These are phyloP conservation scores for Prototheca cutis DNA, from an alignment of 163 green algal species.

Conservation along the genomic window DNA sequence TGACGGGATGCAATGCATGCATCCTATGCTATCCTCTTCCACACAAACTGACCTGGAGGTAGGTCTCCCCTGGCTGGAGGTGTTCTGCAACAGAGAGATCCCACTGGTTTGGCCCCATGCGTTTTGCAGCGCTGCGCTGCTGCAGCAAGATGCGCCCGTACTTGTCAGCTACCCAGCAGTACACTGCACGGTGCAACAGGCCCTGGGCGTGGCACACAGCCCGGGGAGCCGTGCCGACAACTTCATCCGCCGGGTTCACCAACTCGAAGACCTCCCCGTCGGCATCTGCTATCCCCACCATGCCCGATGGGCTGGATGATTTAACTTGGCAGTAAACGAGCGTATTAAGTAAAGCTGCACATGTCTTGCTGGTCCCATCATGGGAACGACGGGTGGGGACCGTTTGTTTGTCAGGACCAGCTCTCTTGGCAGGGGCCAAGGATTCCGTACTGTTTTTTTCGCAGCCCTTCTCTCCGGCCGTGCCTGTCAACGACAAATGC, in stretches of 20 bases:
- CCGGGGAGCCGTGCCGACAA: constrained; percentile 32
- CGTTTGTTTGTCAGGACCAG: too few species aligned
- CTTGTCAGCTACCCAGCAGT: constrained; percentile 48
- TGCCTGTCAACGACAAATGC: too few species aligned
- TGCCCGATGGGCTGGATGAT: background rate
- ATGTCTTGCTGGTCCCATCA: too few species aligned
- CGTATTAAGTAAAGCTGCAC: too few species aligned
- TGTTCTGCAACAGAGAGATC: constrained; percentile 64
- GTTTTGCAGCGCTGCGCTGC: constrained; percentile 38
- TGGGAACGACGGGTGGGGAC: too few species aligned
- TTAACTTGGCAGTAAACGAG: background rate
- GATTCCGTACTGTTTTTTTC: too few species aligned
- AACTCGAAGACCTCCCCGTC: constrained; percentile 56
- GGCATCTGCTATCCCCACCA: constrained; percentile 12
- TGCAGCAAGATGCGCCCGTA: constrained; percentile 47
- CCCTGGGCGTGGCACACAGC: constrained; percentile 37
- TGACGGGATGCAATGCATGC: too few species aligned
- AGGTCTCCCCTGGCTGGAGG: constrained; percentile 51
- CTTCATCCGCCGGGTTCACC: constrained; percentile 31
- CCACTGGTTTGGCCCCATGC: constrained; percentile 51
- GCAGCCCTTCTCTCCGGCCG: too few species aligned
- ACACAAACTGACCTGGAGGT: constrained; percentile 25
- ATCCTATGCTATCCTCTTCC: too few species aligned
- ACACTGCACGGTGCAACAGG: constrained; percentile 57
- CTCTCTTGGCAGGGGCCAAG: too few species aligned